phyloP scores from a whole-genome alignment of 2,329 filamentous ascomycete genomes.

The Bipolaris sorokiniana region DNA sequence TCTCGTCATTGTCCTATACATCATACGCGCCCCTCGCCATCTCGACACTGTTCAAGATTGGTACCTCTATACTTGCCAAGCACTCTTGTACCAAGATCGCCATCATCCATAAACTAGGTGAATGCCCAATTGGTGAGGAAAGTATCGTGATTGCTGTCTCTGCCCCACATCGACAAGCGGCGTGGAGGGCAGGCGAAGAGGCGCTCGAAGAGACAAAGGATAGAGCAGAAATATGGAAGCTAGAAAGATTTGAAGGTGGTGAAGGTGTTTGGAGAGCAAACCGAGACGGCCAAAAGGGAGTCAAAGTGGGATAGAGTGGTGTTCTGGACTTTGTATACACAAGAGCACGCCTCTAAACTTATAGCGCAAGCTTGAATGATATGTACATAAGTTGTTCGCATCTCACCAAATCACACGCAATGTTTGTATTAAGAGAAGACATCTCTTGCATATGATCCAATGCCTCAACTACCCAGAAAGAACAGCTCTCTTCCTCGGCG shows the following conservation, averaged over 20 bases:
- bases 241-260: slow-evolving; percentile 81
- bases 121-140: slow-evolving; percentile 88
- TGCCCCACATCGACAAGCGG: slow-evolving; percentile 79
- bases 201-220: slow-evolving; percentile 86
- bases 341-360: not conserved
- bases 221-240: slow-evolving; percentile 93
- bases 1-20: slow-evolving; percentile 76
- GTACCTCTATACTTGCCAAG: slow-evolving; percentile 61
- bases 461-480: not conserved
- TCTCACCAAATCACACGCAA: not conserved
- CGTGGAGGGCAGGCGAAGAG: slow-evolving; percentile 88
- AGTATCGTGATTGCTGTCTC: slow-evolving; percentile 90
- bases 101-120: slow-evolving; percentile 83
- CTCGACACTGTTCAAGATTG: slow-evolving; percentile 70
- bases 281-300: slow-evolving; percentile 70
- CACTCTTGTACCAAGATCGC: slow-evolving; percentile 75
- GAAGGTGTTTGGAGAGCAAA: slow-evolving; percentile 88
- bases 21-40: slow-evolving; percentile 75
- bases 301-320: slow-evolving; percentile 49
- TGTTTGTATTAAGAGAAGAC: not conserved
- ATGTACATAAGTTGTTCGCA: too few relatives aligned
- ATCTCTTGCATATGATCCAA: not conserved
- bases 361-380: not conserved
- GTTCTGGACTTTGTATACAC: not conserved
- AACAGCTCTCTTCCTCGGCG: slow-evolving; percentile 1